phyloP scores from a whole-genome alignment of 805 yeast species.

The Pichia deserticola region DNA sequence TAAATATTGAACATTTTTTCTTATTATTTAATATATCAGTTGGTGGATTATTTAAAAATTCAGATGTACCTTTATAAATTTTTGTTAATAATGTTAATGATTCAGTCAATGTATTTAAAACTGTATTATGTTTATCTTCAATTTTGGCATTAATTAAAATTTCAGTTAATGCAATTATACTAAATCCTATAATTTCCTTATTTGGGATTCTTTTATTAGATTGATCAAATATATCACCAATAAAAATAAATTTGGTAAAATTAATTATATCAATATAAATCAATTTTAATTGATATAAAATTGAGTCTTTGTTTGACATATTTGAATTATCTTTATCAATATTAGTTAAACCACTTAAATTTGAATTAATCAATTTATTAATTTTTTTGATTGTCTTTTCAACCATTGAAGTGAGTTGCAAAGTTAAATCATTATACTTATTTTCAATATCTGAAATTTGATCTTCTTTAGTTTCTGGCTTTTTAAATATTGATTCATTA shows the following conservation, averaged over 20 bases:
- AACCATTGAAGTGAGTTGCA: neutral
- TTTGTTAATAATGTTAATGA: slow-evolving; percentile 52
- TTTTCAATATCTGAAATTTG: slow-evolving; percentile 1
- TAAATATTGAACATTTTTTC: slow-evolving; percentile 30
- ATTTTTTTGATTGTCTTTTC: neutral
- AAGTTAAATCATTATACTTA: neutral
- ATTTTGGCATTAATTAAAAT: slow-evolving; percentile 52
- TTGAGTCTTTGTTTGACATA: neutral
- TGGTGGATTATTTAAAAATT: slow-evolving; percentile 36
- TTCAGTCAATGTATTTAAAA: slow-evolving; percentile 50
- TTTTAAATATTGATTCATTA: neutral
- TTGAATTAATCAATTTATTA: no score
- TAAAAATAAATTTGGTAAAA: neutral
- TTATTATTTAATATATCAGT: slow-evolving; percentile 9
- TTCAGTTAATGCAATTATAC: slow-evolving; percentile 54
- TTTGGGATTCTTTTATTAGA: slow-evolving; percentile 55
- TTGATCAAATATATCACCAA: slow-evolving; percentile 31
- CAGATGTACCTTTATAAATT: slow-evolving; percentile 48
- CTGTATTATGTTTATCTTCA: slow-evolving; percentile 53
- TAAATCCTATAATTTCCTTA: slow-evolving; percentile 52
- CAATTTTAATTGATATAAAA: neutral
- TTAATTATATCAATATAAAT: neutral
- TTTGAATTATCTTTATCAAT: neutral
- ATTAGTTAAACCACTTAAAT: no score
- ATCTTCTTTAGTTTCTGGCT: neutral